phyloP scores from a whole-genome alignment of 208 protist species.

The Crithidia sp. region DNA sequence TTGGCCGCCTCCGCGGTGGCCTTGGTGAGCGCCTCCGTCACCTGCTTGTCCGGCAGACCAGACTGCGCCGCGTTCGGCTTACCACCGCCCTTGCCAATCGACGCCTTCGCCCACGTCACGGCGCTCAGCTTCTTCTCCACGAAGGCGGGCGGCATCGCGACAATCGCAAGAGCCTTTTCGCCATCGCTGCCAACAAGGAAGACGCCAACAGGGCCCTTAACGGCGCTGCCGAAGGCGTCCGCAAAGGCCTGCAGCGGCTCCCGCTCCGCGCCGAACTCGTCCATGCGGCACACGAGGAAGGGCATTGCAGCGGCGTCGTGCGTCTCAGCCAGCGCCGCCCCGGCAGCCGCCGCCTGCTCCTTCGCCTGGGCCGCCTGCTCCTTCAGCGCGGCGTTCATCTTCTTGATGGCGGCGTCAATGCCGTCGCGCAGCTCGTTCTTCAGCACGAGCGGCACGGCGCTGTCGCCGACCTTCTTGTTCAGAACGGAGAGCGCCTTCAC shows the following conservation, averaged over 20 bases:
- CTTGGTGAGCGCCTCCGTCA: conserved; percentile 52
- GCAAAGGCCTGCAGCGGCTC: conserved; percentile 84
- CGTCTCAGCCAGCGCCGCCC: conserved; percentile 49
- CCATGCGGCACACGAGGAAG: conserved; percentile 55
- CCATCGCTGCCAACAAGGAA: conserved; percentile 80
- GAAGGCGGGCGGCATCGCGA: conserved; percentile 65
- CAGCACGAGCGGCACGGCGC: conserved; percentile 64
- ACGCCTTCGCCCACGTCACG: conserved; percentile 82
- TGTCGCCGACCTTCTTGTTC: conserved; percentile 91
- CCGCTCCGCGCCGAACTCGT: conserved; percentile 80
- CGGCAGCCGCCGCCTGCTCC: conserved; percentile 68
- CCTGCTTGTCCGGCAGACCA: conserved; percentile 62
- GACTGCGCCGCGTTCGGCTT: conserved; percentile 91
- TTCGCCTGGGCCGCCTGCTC: conserved; percentile 59
- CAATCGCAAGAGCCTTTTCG: conserved; percentile 75
- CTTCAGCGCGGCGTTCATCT: conserved; percentile 76
- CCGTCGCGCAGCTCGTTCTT: conserved; percentile 84
- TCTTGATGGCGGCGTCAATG: conserved; percentile 85
- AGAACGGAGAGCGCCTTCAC: conserved; percentile 91
- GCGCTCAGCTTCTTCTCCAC: conserved; percentile 86
- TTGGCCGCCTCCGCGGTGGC: conserved; percentile 64
- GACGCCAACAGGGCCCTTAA: conserved; percentile 65
- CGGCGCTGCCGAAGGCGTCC: conserved; percentile 70
- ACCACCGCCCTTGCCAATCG: conserved; percentile 90
- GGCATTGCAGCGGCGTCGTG: conserved; percentile 50